A percentile compares a stretch with the other conserved stretches of the same genome.
These are phyloP conservation scores for Fraxinus platypoda DNA, from an alignment of 305 asterid species.

Conservation along the genomic window DNA sequence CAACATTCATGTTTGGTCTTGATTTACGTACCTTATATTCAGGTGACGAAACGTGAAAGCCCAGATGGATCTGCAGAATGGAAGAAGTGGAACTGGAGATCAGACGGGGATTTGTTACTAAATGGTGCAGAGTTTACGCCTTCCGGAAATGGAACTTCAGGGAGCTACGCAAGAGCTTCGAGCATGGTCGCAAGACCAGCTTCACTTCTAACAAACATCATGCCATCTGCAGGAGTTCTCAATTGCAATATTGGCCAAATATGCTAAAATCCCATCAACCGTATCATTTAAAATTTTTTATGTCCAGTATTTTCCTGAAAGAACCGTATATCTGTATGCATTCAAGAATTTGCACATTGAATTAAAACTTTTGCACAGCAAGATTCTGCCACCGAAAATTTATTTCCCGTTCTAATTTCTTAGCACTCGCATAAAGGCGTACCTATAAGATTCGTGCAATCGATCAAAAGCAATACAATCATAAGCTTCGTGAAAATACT, in stretches of 20 bases:
- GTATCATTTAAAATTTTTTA: not conserved
- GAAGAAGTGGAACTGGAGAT: constrained; percentile 50
- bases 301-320: not conserved
- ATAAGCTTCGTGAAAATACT: not conserved
- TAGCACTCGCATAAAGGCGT: not conserved
- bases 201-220: constrained; percentile 30
- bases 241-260: constrained; percentile 34
- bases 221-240: constrained; percentile 49
- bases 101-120: constrained; percentile 46
- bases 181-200: constrained; percentile 62
- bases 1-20: not conserved
- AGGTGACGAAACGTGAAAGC: constrained; percentile 45
- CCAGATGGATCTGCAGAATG: constrained; percentile 33
- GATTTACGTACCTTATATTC: not conserved
- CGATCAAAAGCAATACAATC: not conserved
- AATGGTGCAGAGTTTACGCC: constrained; percentile 43
- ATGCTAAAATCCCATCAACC: constrained; percentile 20
- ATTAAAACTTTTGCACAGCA: not conserved
- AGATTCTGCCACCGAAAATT: not conserved
- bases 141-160: constrained; percentile 37
- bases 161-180: constrained; percentile 40
- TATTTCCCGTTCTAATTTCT: not conserved
- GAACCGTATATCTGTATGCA: not conserved
- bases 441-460: not conserved
- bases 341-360: not conserved